These are phyloP conservation scores for Stephania cephalantha DNA, from an alignment of 164 flowering plant genomes.

Conservation along the genomic window DNA sequence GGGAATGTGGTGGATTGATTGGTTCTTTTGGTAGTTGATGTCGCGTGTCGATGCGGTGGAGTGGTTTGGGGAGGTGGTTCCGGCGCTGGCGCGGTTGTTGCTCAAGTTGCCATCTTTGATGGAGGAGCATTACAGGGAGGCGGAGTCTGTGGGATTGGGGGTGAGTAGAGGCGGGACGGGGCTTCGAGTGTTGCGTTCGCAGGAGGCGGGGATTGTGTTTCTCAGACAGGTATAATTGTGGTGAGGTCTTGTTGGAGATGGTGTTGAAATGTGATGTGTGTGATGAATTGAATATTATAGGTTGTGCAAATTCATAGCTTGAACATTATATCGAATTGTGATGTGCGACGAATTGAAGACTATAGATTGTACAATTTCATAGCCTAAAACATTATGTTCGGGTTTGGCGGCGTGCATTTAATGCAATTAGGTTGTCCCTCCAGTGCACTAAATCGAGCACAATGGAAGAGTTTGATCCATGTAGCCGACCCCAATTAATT, in stretches of 20 bases:
- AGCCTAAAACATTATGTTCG: neutral
- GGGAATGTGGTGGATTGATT: neutral
- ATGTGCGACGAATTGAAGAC: neutral
- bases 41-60: constrained; percentile 41
- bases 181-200: constrained; percentile 55
- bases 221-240: constrained; percentile 58
- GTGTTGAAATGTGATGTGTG: too few species aligned
- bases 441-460: too few species aligned
- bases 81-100: constrained; percentile 54
- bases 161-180: constrained; percentile 30
- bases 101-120: constrained; percentile 59
- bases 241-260: neutral
- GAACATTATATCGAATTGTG: neutral
- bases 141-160: constrained; percentile 21
- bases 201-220: constrained; percentile 66
- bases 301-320: too few species aligned
- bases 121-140: constrained; percentile 56
- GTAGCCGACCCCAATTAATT: too few species aligned
- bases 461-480: too few species aligned
- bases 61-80: constrained; percentile 71
- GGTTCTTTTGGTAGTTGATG: constrained; percentile 37
- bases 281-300: too few species aligned
- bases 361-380: neutral
- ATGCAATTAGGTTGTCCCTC: neutral
- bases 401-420: neutral